A percentile compares a stretch with the other conserved stretches of the same genome.
Conservation (phyloP, 345 rosid species). For the Pugionium cornutum region DNA sequence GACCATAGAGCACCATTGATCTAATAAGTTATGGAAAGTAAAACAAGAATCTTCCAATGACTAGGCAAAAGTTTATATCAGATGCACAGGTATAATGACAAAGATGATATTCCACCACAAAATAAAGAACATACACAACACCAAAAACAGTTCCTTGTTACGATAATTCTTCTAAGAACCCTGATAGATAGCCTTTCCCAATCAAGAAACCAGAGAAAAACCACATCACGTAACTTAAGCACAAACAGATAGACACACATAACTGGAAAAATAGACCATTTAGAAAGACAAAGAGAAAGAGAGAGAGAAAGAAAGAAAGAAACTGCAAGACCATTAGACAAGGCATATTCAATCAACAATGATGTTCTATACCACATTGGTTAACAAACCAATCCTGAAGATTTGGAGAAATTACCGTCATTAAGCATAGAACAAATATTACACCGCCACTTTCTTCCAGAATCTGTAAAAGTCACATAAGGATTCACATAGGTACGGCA, state of each 20-base stretch:
- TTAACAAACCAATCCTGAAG: conserved; percentile 2
- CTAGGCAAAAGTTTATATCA: conserved; percentile 9
- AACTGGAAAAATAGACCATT: neutral
- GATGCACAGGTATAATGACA: conserved; percentile 3
- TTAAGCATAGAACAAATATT: conserved; percentile 89
- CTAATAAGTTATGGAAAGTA: conserved; percentile 8
- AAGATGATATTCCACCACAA: conserved; percentile 9
- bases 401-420: conserved; percentile 63
- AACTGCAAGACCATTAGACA: conserved; percentile 1
- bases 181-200: conserved; percentile 12
- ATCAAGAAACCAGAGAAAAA: conserved; percentile 11
- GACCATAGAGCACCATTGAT: conserved; percentile 5
- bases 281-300: neutral
- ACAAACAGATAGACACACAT: conserved; percentile 18
- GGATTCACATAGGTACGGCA: conserved; percentile 99
- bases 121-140: neutral
- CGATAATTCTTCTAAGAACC: conserved; percentile 11
- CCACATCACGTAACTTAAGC: conserved; percentile 5
- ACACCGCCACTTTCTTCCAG: conserved; percentile 99
- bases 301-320: conserved; percentile 11
- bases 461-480: conserved; percentile 80
- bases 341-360: conserved; percentile 7
- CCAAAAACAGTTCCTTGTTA: conserved; percentile 21
- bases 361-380: neutral
- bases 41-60: conserved; percentile 15